Evolutionary conservation across 2,329 filamentous ascomycete species (phyloP).

Genomic region (Alternaria arborescens): DNA sequence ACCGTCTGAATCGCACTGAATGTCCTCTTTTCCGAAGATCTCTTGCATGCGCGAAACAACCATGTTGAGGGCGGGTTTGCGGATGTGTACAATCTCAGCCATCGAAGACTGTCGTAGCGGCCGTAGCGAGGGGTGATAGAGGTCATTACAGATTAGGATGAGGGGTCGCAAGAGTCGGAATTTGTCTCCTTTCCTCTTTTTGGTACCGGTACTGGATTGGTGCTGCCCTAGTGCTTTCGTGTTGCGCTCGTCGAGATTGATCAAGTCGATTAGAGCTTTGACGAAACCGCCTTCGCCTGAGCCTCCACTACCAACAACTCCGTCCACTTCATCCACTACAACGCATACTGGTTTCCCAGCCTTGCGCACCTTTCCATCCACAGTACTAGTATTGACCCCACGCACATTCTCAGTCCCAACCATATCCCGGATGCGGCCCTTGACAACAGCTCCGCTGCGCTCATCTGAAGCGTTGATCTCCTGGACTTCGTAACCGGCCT

Average conservation of each 20-base stretch:
- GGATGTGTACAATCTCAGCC: constrained; percentile 90
- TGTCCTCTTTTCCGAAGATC: constrained; percentile 88
- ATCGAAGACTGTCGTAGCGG: constrained; percentile 84
- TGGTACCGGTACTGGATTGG: constrained; percentile 43
- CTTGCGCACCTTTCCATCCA: constrained; percentile 69
- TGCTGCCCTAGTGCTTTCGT: constrained; percentile 53
- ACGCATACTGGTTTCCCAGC: constrained; percentile 89
- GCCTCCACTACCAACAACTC: constrained; percentile 76
- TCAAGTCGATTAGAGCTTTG: constrained; percentile 90
- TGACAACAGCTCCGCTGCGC: constrained; percentile 86
- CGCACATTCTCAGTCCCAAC: constrained; percentile 94
- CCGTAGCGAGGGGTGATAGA: constrained; percentile 89
- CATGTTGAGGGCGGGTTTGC: constrained; percentile 86
- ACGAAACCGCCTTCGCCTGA: constrained; percentile 91
- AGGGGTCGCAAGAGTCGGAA: constrained; percentile 88
- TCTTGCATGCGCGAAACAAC: constrained; percentile 81
- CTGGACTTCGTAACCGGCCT: constrained; percentile 94
- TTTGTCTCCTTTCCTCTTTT: constrained; percentile 80
- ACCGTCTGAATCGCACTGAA: constrained; percentile 87
- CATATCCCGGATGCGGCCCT: constrained; percentile 87
- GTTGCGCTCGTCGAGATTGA: constrained; percentile 87
- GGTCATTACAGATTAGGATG: constrained; percentile 95
- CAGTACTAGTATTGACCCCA: constrained; percentile 66
- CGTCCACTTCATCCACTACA: constrained; percentile 95
- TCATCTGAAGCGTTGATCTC: constrained; percentile 99